Evolutionary conservation across 1,284 basidiomycete genomes (phyloP).

Genomic region (Rhodotorula sp.): DNA sequence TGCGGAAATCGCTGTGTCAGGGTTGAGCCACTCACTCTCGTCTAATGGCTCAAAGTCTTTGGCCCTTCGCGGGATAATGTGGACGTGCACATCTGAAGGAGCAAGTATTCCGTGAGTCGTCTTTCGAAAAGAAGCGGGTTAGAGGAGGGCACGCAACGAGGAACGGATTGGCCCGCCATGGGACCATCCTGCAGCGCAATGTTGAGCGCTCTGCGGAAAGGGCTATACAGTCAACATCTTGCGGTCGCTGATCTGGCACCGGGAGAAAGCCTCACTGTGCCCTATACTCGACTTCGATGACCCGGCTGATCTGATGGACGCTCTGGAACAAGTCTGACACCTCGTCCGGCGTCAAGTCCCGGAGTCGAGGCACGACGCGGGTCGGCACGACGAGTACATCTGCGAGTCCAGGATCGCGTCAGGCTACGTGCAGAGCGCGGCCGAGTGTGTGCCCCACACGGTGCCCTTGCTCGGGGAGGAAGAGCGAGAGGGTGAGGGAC

Average conservation of each 20-base stretch:
- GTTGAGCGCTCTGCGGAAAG: constrained; percentile 22
- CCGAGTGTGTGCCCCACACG: neutral
- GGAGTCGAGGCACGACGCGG: constrained; percentile 69
- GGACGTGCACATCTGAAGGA: constrained; percentile 71
- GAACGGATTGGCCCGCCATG: constrained; percentile 76
- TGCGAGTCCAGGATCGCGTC: constrained; percentile 47
- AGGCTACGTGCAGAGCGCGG: neutral
- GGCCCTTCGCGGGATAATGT: constrained; percentile 68
- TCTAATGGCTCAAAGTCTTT: constrained; percentile 56
- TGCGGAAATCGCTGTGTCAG: too few species aligned
- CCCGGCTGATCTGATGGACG: constrained; percentile 58
- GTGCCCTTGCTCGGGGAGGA: neutral
- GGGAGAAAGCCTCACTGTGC: constrained; percentile 65
- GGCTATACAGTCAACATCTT: neutral
- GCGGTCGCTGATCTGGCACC: too few species aligned
- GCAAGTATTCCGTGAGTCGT: constrained; percentile 35
- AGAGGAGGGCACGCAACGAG: constrained; percentile 81
- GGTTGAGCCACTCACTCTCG: constrained; percentile 26
- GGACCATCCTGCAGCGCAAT: constrained; percentile 69
- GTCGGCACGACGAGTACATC: constrained; percentile 85
- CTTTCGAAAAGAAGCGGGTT: constrained; percentile 63
- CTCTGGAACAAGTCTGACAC: constrained; percentile 73
- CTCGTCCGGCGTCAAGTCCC: constrained; percentile 70
- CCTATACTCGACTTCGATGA: constrained; percentile 51
- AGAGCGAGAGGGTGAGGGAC: constrained; percentile 51